A percentile compares a stretch with the other conserved stretches of the same genome.
Conservation (phyloP, 2,329 filamentous ascomycete genomes). For the Thermothelomyces thermophilus region DNA sequence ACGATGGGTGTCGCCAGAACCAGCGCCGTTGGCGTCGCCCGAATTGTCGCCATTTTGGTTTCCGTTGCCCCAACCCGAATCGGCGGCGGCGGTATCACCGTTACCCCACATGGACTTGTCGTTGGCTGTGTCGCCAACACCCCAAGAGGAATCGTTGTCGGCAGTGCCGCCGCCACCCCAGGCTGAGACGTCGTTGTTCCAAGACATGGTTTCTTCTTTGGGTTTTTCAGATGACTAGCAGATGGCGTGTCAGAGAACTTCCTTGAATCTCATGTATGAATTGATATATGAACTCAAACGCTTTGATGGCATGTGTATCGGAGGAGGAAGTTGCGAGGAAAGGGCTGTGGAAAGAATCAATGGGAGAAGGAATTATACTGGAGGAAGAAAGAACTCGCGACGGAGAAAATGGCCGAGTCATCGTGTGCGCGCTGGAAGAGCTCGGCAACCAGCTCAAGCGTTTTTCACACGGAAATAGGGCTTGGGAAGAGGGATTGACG, state of each 20-base stretch:
- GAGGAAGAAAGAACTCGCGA: too few relatives aligned
- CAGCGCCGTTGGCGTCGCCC: slow-evolving; percentile 2
- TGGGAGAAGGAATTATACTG: not conserved
- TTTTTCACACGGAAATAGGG: not conserved
- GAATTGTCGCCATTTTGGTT: not conserved
- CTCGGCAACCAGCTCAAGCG: too few relatives aligned
- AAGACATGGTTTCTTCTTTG: slow-evolving; percentile 10
- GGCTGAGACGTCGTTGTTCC: slow-evolving; percentile 6
- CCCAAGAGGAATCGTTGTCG: not conserved
- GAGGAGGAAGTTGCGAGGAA: not conserved
- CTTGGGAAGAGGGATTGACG: not conserved
- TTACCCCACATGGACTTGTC: slow-evolving; percentile 14
- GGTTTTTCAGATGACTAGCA: not conserved
- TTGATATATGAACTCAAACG: too few relatives aligned
- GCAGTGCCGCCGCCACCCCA: slow-evolving; percentile 9
- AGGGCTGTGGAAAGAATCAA: not conserved
- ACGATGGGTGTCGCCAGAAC: slow-evolving; percentile 7
- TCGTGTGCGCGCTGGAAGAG: too few relatives aligned
- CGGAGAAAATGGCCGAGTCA: too few relatives aligned
- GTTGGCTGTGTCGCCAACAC: not conserved
- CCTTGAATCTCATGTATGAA: too few relatives aligned
- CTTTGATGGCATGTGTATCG: not conserved
- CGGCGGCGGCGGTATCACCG: not conserved
- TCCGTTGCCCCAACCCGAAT: not conserved
- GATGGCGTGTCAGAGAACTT: not conserved